These are phyloP conservation scores for Aureobasidium sp. DNA, from an alignment of 2,329 filamentous ascomycete genomes.

Conservation along the genomic window DNA sequence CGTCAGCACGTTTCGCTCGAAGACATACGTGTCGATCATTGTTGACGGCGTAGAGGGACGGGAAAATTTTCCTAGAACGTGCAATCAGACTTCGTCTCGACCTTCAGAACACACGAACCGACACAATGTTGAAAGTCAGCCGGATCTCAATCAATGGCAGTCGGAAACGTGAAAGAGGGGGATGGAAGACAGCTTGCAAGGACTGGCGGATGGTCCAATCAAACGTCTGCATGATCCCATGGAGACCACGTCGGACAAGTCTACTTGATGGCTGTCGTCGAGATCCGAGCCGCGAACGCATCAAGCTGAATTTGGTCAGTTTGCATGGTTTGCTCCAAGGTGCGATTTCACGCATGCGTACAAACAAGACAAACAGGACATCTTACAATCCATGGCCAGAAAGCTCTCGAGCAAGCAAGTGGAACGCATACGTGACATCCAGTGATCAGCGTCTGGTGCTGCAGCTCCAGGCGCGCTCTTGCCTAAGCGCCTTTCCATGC, in stretches of 20 bases:
- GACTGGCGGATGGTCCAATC: background rate
- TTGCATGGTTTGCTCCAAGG: background rate
- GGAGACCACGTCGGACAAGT: background rate
- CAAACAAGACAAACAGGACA: conserved; percentile 6
- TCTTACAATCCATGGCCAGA: background rate
- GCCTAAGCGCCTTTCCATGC: background rate
- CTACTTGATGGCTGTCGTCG: background rate
- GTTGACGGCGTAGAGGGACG: background rate
- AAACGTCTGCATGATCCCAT: background rate
- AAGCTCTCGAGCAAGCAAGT: conserved; percentile 1
- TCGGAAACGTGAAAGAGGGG: background rate
- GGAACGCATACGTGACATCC: background rate
- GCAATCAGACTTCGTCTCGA: no score
- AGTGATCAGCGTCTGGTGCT: background rate
- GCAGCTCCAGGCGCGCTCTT: background rate
- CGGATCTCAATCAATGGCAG: background rate
- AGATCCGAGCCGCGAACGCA: background rate
- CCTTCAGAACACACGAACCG: no score
- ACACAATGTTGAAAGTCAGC: background rate
- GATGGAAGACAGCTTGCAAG: background rate
- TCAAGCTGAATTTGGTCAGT: background rate
- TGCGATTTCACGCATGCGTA: background rate
- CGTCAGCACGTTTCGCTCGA: background rate
- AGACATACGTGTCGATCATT: background rate
- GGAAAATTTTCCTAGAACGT: no score